A percentile compares a stretch with the other conserved stretches of the same genome.
Evolutionary conservation across 805 yeast genomes (phyloP).

Genomic region (Metschnikowia matae): DNA sequence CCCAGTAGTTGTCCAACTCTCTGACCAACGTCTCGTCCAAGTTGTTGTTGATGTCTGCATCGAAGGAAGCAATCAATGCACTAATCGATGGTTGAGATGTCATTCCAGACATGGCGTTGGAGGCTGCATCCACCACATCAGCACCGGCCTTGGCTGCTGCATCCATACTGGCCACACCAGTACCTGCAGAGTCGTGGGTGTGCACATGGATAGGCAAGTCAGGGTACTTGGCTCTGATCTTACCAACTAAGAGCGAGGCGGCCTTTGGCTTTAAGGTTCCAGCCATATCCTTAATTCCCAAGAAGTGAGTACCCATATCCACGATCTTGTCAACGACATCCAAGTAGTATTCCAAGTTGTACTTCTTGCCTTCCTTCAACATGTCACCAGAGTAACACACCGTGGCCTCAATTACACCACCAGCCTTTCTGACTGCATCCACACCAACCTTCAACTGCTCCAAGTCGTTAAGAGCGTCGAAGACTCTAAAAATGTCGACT

Average conservation of each 20-base stretch:
- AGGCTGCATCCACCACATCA: constrained; percentile 95
- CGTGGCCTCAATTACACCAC: constrained; percentile 98
- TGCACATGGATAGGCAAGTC: constrained; percentile 96
- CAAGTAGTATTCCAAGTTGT: constrained; percentile 87
- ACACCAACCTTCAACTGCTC: constrained; percentile 97
- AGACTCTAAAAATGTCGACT: constrained; percentile 96
- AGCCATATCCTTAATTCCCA: constrained; percentile 99
- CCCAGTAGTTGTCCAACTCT: constrained; percentile 94
- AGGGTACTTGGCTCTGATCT: constrained; percentile 83
- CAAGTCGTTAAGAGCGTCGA: constrained; percentile 94
- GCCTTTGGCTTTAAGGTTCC: constrained; percentile 97
- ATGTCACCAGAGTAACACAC: constrained; percentile 98
- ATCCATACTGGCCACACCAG: constrained; percentile 96
- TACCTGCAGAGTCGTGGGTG: constrained; percentile 99
- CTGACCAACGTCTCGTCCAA: constrained; percentile 64
- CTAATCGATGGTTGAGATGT: constrained; percentile 97
- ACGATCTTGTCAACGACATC: constrained; percentile 79
- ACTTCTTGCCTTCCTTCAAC: constrained; percentile 93
- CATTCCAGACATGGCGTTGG: constrained; percentile 96
- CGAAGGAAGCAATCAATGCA: constrained; percentile 88
- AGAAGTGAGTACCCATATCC: constrained; percentile 89
- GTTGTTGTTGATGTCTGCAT: constrained; percentile 77
- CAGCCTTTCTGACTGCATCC: constrained; percentile 95
- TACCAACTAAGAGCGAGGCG: constrained; percentile 73
- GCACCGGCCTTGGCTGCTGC: constrained; percentile 96